A percentile compares a stretch with the other conserved stretches of the same genome.
These are phyloP conservation scores for Pilaira anomala DNA, from an alignment of 192 early-diverging fungal species.

Conservation along the genomic window DNA sequence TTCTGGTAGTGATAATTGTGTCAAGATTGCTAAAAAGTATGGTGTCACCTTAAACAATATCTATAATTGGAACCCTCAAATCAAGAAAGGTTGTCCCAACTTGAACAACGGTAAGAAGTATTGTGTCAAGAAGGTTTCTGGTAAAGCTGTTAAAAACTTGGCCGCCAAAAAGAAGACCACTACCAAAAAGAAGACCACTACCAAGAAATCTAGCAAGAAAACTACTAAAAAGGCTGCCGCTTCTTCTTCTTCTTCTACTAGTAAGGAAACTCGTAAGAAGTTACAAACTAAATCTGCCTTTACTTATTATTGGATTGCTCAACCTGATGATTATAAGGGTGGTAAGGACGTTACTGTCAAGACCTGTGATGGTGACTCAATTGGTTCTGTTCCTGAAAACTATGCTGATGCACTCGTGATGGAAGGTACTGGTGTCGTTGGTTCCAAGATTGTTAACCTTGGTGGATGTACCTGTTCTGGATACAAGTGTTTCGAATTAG, in stretches of 20 bases:
- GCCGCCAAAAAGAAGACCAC: slow-evolving; percentile 2
- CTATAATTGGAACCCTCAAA: slow-evolving; percentile 27
- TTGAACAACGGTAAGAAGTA: slow-evolving; percentile 26
- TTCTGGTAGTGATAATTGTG: slow-evolving; percentile 22
- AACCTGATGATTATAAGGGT: slow-evolving; percentile 26
- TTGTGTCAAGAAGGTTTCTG: slow-evolving; percentile 13
- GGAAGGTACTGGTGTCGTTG: slow-evolving; percentile 40
- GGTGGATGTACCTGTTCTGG: slow-evolving; percentile 35
- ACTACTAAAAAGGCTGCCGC: background rate
- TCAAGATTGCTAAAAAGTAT: slow-evolving; percentile 20
- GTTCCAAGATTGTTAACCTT: slow-evolving; percentile 34
- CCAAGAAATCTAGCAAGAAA: background rate
- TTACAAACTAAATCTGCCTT: slow-evolving; percentile 29
- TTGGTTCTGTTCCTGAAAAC: slow-evolving; percentile 25
- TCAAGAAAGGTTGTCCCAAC: slow-evolving; percentile 32
- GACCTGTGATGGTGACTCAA: slow-evolving; percentile 35
- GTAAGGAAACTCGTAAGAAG: slow-evolving; percentile 11
- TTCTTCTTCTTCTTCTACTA: background rate
- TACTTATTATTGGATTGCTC: slow-evolving; percentile 44
- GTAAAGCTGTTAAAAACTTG: background rate
- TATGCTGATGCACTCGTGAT: slow-evolving; percentile 38
- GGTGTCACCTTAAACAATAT: slow-evolving; percentile 19
- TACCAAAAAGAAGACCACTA: slow-evolving; percentile 4
- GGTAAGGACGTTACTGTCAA: slow-evolving; percentile 29
- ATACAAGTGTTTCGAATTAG: slow-evolving; percentile 36